A percentile compares a stretch with the other conserved stretches of the same genome.
Evolutionary conservation across 768 basidiomycete genomes (phyloP).

Genomic region (Leucocoprinus leucothites): DNA sequence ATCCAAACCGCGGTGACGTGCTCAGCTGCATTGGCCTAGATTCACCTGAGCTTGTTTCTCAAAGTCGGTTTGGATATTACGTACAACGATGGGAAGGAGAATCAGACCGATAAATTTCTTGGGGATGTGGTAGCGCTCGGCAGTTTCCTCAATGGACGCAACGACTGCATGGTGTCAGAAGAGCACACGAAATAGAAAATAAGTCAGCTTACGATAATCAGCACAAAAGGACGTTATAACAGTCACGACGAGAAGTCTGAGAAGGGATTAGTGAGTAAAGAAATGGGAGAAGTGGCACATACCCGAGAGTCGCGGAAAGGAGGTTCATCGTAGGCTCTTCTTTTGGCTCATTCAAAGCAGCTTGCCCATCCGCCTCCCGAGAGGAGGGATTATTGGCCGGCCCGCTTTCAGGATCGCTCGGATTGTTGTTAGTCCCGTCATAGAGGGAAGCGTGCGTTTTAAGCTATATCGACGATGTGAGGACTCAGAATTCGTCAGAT

Average conservation of each 20-base stretch:
- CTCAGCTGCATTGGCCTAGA: constrained; percentile 78
- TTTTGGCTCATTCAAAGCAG: constrained; percentile 30
- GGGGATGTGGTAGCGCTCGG: constrained; percentile 74
- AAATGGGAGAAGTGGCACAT: constrained; percentile 22
- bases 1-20: constrained; percentile 87
- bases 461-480: constrained; percentile 40
- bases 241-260: constrained; percentile 69
- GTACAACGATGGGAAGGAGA: constrained; percentile 81
- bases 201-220: constrained; percentile 64
- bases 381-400: not conserved
- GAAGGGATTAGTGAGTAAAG: not conserved
- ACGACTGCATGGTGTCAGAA: constrained; percentile 56
- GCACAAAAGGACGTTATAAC: constrained; percentile 86
- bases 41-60: not conserved
- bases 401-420: not conserved
- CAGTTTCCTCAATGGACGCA: constrained; percentile 90
- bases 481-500: not conserved
- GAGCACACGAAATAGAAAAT: not conserved
- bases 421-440: constrained; percentile 19
- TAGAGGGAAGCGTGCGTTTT: constrained; percentile 71
- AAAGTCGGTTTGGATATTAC: constrained; percentile 20
- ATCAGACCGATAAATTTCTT: constrained; percentile 86
- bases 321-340: constrained; percentile 66
- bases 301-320: constrained; percentile 58
- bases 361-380: not conserved